A percentile compares a stretch with the other conserved stretches of the same genome.
Conservation (phyloP, 768 basidiomycete species). For the Boletus rubroflammeus region DNA sequence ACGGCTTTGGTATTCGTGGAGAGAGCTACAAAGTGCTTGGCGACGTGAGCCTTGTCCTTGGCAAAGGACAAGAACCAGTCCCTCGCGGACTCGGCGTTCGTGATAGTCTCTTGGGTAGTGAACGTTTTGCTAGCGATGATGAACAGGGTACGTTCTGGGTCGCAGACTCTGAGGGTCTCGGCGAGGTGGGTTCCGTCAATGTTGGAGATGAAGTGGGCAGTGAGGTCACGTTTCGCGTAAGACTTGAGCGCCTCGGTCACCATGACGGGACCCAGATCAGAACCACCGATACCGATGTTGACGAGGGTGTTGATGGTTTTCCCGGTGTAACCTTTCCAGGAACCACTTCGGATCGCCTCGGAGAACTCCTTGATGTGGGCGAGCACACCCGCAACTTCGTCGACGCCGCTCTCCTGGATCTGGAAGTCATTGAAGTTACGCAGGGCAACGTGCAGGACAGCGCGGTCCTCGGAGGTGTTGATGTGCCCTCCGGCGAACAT, state of each 20-base stretch:
- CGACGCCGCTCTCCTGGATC: conserved; percentile 76
- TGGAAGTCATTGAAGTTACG: conserved; percentile 75
- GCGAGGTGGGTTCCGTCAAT: conserved; percentile 98
- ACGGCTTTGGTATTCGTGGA: conserved; percentile 96
- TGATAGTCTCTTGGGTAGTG: conserved; percentile 99
- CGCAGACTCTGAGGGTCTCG: conserved; percentile 74
- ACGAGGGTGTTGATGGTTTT: conserved; percentile 93
- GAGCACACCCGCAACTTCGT: conserved; percentile 80
- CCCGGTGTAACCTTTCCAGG: conserved; percentile 97
- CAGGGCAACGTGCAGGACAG: conserved; percentile 92
- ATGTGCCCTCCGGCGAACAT: conserved; percentile 98
- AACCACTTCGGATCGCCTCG: conserved; percentile 76
- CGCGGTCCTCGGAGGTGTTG: conserved; percentile 97
- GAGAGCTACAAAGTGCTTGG: conserved; percentile 98
- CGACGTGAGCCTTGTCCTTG: conserved; percentile 85
- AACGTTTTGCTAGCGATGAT: conserved; percentile 99
- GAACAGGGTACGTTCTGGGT: conserved; percentile 93
- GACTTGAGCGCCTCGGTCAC: conserved; percentile 95
- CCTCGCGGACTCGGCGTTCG: conserved; percentile 91
- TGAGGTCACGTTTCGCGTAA: conserved; percentile 87
- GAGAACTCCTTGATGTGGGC: conserved; percentile 90
- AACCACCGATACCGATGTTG: conserved; percentile 99
- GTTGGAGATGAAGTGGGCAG: conserved; percentile 89
- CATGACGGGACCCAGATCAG: conserved; percentile 98
- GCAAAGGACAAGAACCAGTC: conserved; percentile 90